Base-by-base conservation (phyloP, 805 yeast species). In the Starmerella cellae region DNA sequence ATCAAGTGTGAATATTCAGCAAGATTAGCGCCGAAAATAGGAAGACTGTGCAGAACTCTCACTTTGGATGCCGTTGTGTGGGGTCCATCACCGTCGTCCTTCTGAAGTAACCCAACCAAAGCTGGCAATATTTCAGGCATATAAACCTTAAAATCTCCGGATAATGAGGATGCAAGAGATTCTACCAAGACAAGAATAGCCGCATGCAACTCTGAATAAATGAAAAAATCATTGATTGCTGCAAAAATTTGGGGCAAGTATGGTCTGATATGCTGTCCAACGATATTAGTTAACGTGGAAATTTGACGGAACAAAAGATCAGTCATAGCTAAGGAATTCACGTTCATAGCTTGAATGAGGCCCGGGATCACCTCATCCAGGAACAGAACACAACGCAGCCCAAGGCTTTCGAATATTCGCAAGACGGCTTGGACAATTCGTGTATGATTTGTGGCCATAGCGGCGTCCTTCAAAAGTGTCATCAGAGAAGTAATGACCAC, bases 381-480 rank as follows among this genome's bases (percentile, higher is more conserved):
- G 58, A 83, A 88, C n/a, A 87, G 76, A 14, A 87, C 91, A 60
- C 95, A 87, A 43, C 88, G 75, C 44, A 82, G 66, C 0, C 96
- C 95, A 47, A 91, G 66, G 1, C 93, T 79, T 59, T 82, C 84
- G 67, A 87, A 87, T 36, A 91, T 87, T 52, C 80, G 78, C 73
- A 85, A 80, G 34, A 91, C 79, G 0, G 97, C 93, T 54, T 87
- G 95, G n/a, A 87, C 82, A 22, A 85, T 94, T 17, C 83, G 79
- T 2, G 87, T 81, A 57, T 91, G 97, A 56, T 87, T 94, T 0
- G 81, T 68, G 9, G 83, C 77, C 43, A 88, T 67, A 0, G 96
- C 82, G 0, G 82, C 74, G 59, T 91, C 98, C 50, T 79, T 79
- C 34, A 91, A 62, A 17, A 91, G 79, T 46, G 79, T 82, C 75